Base-by-base conservation (phyloP, 768 basidiomycete species). In the Naganishia vaughanmartiniae region DNA sequence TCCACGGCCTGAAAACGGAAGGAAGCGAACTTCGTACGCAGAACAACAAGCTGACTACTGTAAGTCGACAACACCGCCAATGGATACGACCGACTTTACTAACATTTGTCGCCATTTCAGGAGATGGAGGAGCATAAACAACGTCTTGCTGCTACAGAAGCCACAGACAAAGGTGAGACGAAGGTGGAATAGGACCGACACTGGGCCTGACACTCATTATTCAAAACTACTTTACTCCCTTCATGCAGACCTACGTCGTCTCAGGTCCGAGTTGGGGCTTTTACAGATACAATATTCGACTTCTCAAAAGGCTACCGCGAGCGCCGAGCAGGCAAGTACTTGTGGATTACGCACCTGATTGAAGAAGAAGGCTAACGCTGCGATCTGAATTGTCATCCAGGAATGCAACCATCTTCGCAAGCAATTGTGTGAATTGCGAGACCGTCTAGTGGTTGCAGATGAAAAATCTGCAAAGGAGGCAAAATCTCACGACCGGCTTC, bases 401-500 rank as follows among this genome's bases (percentile, higher is more conserved):
- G 60, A 63, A 63, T 42, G 60, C 39, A 30, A 63, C 46, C 42
- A 36, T 11, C 60, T 63, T 42, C 39, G 28, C 24, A 15, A 63
- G 42, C 60, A 45, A 26, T 42, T 63, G 11, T 26, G 12, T 45
- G 60, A 63, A 21, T 26, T 63, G 24, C 36, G 46, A 42, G 36
- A 30, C 7, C 36, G 39, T 11, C 42, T 63, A 45, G 30, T 26
- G 24, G 39, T 42, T 3, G 60, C 60, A 11, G 42, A 63, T 11
- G 60, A 45, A 15, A 42, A 45, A 19, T 42, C 39, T 11, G 39
- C 39, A 21, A 63, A 63, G 17, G 60, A 63, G 30, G 60, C 60
- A 15, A 45, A 42, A 19, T 63, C 60, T 6, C 60, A 63, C 39
- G 39, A 63, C 42, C 39, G 42, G 26, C 60, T 63, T 63, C 60